phyloP scores from a whole-genome alignment of 495 filamentous ascomycete species.

The Aspergillus funiculosus region DNA sequence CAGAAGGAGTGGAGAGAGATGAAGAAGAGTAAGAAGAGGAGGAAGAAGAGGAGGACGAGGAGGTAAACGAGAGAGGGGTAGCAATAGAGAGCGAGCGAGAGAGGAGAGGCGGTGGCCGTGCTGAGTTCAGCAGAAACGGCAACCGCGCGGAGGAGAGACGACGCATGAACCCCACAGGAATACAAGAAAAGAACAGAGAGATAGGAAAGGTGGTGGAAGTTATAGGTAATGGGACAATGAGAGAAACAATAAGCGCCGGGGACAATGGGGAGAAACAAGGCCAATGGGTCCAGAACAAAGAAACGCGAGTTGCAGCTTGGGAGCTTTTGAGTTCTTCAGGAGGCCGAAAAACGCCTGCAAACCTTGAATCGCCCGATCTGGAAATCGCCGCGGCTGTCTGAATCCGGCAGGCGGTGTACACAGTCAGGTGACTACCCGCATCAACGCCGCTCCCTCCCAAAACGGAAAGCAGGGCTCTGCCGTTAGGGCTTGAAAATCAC shows the following conservation, averaged over 20 bases:
- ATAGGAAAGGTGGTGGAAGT: slow-evolving; percentile 8
- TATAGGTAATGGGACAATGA: slow-evolving; percentile 12
- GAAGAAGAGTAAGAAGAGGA: slow-evolving; percentile 25
- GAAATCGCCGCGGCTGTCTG: slow-evolving; percentile 1
- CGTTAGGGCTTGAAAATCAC: no score
- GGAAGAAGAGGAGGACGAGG: slow-evolving; percentile 30
- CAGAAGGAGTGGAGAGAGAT: slow-evolving; percentile 17
- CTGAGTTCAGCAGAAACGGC: slow-evolving; percentile 32
- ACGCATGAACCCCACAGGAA: slow-evolving; percentile 31
- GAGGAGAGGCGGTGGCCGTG: slow-evolving; percentile 39
- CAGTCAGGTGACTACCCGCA: no score
- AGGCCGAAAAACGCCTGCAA: slow-evolving; percentile 5
- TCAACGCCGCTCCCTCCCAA: no score
- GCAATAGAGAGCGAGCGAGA: slow-evolving; percentile 27
- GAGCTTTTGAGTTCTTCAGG: background rate
- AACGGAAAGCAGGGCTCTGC: no score
- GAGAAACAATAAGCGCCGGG: slow-evolving; percentile 2
- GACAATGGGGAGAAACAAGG: background rate
- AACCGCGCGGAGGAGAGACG: slow-evolving; percentile 34
- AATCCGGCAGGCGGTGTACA: slow-evolving; percentile 4
- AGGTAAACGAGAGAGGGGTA: slow-evolving; percentile 35
- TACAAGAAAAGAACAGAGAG: slow-evolving; percentile 9
- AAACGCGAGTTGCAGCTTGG: slow-evolving; percentile 6
- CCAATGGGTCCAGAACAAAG: slow-evolving; percentile 3
- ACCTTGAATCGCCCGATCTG: slow-evolving; percentile 2